A percentile compares a stretch with the other conserved stretches of the same genome.
Evolutionary conservation across 768 basidiomycete genomes (phyloP).

Genomic region (Hirschioporus abietinus): DNA sequence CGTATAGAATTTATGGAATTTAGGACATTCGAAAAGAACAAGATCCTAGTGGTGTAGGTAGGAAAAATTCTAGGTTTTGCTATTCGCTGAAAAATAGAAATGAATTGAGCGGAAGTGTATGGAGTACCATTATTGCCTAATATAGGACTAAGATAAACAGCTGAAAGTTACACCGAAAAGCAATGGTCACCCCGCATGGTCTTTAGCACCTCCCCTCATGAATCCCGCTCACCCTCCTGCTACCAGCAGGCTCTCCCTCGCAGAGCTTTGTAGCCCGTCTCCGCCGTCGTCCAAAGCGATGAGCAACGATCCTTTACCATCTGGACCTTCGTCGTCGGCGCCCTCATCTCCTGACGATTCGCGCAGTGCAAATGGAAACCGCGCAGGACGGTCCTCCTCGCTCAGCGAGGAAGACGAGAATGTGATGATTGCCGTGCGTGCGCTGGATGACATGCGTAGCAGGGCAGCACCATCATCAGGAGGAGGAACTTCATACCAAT

Average conservation of each 20-base stretch:
- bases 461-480: slow-evolving; percentile 19
- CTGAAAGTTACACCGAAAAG: not conserved
- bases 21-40: not conserved
- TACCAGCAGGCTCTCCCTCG: not conserved
- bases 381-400: not conserved
- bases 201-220: not conserved
- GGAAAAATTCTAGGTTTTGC: not conserved
- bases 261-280: not conserved
- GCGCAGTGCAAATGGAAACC: not conserved
- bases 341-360: not conserved
- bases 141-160: not conserved
- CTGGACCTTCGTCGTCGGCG: not conserved
- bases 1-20: not conserved
- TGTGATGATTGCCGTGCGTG: slow-evolving; percentile 72
- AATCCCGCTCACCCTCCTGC: not conserved
- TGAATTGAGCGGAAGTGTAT: not conserved
- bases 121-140: not conserved
- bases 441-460: slow-evolving; percentile 74
- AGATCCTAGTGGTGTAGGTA: not conserved
- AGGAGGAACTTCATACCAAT: slow-evolving; percentile 12
- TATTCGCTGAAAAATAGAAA: not conserved
- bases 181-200: not conserved
- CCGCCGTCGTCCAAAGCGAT: not conserved
- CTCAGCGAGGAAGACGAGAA: slow-evolving; percentile 58
- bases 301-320: not conserved